Percentiles rank a stretch among this genome's conserved stretches.
Conservation (phyloP, 306 rosid genomes). For the Comarum palustre region DNA sequence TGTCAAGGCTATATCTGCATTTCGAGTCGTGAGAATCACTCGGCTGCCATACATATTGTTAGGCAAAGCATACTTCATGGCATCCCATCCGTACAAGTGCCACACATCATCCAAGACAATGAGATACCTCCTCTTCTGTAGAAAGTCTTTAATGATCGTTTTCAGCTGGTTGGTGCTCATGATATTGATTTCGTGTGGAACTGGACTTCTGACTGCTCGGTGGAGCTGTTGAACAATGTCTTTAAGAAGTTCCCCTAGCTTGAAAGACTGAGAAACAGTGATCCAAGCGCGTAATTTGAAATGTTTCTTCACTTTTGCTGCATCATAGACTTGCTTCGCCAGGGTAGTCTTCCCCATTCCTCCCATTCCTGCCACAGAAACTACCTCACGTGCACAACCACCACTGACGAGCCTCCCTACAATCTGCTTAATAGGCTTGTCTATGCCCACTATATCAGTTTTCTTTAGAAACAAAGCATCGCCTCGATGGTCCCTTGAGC, state of each 20-base stretch:
- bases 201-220: constrained; percentile 12
- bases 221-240: constrained; percentile 34
- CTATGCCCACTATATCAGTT: constrained; percentile 48
- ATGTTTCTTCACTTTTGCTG: constrained; percentile 42
- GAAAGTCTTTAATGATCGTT: constrained; percentile 34
- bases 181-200: constrained; percentile 37
- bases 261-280: constrained; percentile 43
- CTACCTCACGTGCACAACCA: constrained; percentile 31
- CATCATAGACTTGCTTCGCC: constrained; percentile 50
- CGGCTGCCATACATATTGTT: constrained; percentile 42
- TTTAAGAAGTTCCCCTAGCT: constrained; percentile 41
- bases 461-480: constrained; percentile 54
- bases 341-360: constrained; percentile 62
- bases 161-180: constrained; percentile 34
- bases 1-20: constrained; percentile 39
- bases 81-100: constrained; percentile 49
- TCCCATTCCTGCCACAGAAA: constrained; percentile 53
- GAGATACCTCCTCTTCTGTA: constrained; percentile 44
- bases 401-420: constrained; percentile 30
- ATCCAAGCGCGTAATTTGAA: constrained; percentile 49
- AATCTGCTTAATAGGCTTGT: constrained; percentile 33
- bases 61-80: constrained; percentile 47
- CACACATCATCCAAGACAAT: constrained; percentile 53
- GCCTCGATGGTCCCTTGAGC: constrained; percentile 36
- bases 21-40: constrained; percentile 47